Base-by-base conservation (phyloP, 2,329 filamentous ascomycete genomes). In the Aspergillus tanneri region DNA sequence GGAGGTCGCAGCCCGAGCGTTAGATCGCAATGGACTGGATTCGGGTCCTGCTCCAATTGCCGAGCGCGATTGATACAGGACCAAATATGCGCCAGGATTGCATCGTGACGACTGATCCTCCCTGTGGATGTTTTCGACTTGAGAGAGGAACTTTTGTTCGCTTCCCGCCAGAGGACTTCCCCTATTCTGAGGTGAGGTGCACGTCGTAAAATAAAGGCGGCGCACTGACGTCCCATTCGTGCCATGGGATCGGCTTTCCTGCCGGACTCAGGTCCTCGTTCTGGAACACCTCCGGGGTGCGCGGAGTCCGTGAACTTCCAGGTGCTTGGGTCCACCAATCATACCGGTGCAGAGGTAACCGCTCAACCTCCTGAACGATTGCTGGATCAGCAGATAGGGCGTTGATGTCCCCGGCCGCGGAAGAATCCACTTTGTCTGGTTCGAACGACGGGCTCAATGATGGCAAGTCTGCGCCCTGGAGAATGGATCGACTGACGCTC, bases 1-100 rank as follows among this genome's bases (percentile, higher is more conserved):
- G 74, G 67, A 2, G 56, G 28, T 7, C 76, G 70, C 0, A 70
- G 54, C 3, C 74, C 74, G 3, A 77, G 63, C 0, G 72, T 70
- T 11, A 75, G 50, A 51, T 77, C 49, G 5, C 76, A 49, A 47
- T 70, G 72, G 4, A 75, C 69, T 1, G 55, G 51, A 1, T 67
- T 65, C 2, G 59, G 46, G 4, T 44, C 34, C 2, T 57, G 37
- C 3, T 57, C 47, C 1, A 61, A 58, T 4, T 55, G 52, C 1
- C 75, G 67, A 1, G 76, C 72, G 5, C 68, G 69, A 46, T 70
- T 74, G 46, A 79, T 71, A 0, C 66, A 56, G 2, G 65, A 63
- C 73, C 73, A 79, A 12, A 78, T 49, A 47, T 79, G 74, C 0
- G 75, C 75, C 4, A 79, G 56, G 1, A 76, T 53, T 0, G 73